A percentile compares a stretch with the other conserved stretches of the same genome.
Evolutionary conservation across 2,329 filamentous ascomycete species (phyloP).

Genomic region (Arthrinium phaeospermum): DNA sequence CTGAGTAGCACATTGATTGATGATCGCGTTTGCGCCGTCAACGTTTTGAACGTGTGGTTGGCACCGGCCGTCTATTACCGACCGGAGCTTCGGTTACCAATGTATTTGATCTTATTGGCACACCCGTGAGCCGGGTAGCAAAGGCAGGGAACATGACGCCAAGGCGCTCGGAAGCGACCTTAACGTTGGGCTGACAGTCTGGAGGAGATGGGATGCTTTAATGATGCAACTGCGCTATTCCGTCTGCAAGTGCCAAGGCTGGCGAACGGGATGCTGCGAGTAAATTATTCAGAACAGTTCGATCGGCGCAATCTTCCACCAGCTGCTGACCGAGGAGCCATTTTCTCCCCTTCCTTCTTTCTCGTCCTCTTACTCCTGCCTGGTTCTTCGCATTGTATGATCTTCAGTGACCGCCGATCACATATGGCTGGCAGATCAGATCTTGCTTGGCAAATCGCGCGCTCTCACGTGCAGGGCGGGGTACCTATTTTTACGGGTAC

Average conservation of each 20-base stretch:
- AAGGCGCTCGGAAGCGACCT: background rate
- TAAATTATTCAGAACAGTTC: background rate
- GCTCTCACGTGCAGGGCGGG: background rate
- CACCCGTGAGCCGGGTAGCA: background rate
- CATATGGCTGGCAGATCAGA: background rate
- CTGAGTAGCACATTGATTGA: background rate
- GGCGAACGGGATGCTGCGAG: background rate
- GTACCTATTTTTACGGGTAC: background rate
- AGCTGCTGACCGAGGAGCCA: background rate
- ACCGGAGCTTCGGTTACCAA: background rate
- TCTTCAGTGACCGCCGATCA: background rate
- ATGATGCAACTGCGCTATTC: background rate
- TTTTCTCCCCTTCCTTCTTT: background rate
- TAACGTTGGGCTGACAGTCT: background rate
- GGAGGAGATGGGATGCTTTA: conserved; percentile 10
- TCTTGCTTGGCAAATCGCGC: conserved; percentile 11
- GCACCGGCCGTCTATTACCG: background rate
- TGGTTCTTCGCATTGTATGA: background rate
- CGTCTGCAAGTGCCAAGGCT: background rate
- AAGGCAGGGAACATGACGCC: background rate
- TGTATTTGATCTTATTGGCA: too few species aligned
- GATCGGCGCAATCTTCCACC: background rate
- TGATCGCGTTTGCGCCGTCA: background rate
- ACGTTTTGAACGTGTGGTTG: too few species aligned
- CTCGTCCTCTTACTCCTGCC: background rate